Evolutionary conservation across 2,329 filamentous ascomycete species (phyloP), one percentile per base, ranked within the genome.

Genomic region (Pseudohalonectria lignicola): DNA sequence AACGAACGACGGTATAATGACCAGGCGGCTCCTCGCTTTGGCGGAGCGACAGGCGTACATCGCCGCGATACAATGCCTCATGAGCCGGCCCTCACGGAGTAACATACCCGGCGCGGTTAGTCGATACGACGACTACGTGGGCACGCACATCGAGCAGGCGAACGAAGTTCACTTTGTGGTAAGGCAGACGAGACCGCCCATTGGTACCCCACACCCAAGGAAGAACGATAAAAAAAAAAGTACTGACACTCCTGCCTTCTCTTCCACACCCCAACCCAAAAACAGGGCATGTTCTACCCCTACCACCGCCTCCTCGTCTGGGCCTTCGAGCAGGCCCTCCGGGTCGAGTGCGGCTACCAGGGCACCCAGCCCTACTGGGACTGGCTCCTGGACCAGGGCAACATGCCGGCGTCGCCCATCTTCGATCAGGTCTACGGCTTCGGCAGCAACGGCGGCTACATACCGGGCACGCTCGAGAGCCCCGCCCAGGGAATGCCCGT

Each of bases 401-500:
- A 74, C 39, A 60, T 64, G 0, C 43, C 53, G 38, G 60, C 66
- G 46, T 73, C 70, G 0, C 66, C 69, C n/a, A 48, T 74, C 34
- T 67, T 78, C 43, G 69, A 73, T 42, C 73, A 72, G 39, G 60
- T 60, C 4, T 67, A 63, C 25, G 66, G 61, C 41, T 50, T 72
- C 59, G 64, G 63, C 19, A 66, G 69, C 11, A 65, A 70, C 39
- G 69, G 70, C 7, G 43, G 18, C 5, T 36, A 25, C 23, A 17
- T 36, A 4, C 23, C 25, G 12, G 34, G 34, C 16, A 36, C 34
- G 21, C 15, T 23, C 8, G 19, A 34, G 9, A n/a, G 15, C 15
- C 32, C 32, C 7, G 19, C 15, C 9, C 21, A 19, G 16, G 32
- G 19, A 4, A 9, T 34, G 9, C 45, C 46, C 0, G 47, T 51